phyloP scores from a whole-genome alignment of 2,329 filamentous ascomycete species.

The Lasiodiplodia theobromae region DNA sequence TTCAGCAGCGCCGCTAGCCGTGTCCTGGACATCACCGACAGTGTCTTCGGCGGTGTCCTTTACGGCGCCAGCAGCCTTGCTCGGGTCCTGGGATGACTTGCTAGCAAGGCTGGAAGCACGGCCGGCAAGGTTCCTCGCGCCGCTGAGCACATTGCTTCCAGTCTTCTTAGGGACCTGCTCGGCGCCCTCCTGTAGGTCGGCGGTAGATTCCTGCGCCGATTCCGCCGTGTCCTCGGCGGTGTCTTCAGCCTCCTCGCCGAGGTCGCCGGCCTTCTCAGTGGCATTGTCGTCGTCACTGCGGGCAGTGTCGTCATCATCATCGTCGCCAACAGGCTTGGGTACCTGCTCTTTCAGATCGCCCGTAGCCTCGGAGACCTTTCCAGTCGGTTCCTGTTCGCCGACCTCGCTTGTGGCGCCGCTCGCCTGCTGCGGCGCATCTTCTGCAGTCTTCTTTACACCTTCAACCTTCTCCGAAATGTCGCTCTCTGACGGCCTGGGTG shows the following conservation, averaged over 20 bases:
- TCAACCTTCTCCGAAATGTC: constrained; percentile 41
- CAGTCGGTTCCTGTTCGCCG: constrained; percentile 44
- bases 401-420: constrained; percentile 43
- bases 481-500: constrained; percentile 42
- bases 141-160: constrained; percentile 17
- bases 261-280: constrained; percentile 53
- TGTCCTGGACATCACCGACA: constrained; percentile 37
- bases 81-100: constrained; percentile 50
- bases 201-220: constrained; percentile 30
- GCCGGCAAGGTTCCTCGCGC: constrained; percentile 51
- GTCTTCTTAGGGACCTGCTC: constrained; percentile 26
- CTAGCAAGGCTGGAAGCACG: constrained; percentile 56
- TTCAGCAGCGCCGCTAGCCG: constrained; percentile 42
- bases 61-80: constrained; percentile 46
- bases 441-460: constrained; percentile 40
- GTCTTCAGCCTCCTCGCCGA: constrained; percentile 39
- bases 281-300: constrained; percentile 53
- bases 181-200: constrained; percentile 27
- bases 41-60: constrained; percentile 39
- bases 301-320: constrained; percentile 48
- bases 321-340: constrained; percentile 55
- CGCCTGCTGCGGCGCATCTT: constrained; percentile 42
- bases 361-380: constrained; percentile 57
- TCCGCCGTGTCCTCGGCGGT: constrained; percentile 36
- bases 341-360: constrained; percentile 55